These are phyloP conservation scores for Penicillium freii DNA, from an alignment of 2,329 filamentous ascomycete species.

Conservation along the genomic window DNA sequence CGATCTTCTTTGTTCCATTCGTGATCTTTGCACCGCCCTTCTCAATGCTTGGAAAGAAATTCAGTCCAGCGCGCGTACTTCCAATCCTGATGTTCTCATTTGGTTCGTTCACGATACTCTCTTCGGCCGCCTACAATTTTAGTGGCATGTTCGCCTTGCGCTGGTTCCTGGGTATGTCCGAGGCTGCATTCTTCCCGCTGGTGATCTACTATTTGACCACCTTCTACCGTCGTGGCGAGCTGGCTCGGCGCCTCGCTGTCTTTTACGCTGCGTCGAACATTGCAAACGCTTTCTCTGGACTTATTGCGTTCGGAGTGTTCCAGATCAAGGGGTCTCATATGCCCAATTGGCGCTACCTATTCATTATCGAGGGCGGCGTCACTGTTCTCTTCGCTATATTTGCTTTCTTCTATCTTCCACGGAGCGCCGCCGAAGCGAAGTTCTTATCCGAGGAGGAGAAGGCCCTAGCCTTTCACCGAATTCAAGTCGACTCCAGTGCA, in stretches of 20 bases:
- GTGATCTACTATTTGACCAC: conserved; percentile 64
- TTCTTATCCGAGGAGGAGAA: conserved; percentile 68
- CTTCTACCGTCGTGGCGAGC: conserved; percentile 70
- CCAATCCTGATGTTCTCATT: conserved; percentile 68
- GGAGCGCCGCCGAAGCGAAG: conserved; percentile 59
- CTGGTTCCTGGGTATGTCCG: conserved; percentile 68
- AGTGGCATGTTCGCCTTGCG: conserved; percentile 64
- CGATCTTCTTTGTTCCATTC: conserved; percentile 73
- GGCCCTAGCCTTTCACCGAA: conserved; percentile 67
- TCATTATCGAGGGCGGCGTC: conserved; percentile 57
- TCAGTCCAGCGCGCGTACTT: conserved; percentile 62
- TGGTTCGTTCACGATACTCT: conserved; percentile 62
- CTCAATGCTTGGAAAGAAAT: conserved; percentile 66
- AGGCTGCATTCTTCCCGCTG: conserved; percentile 67
- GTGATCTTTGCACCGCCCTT: conserved; percentile 67
- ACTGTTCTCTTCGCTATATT: conserved; percentile 64
- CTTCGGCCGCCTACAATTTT: conserved; percentile 58
- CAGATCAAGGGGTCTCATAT: conserved; percentile 53
- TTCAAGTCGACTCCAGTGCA: conserved; percentile 71
- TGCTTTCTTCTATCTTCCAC: conserved; percentile 68
- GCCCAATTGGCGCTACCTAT: conserved; percentile 54
- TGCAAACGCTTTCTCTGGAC: conserved; percentile 64
- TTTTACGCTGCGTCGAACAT: conserved; percentile 77
- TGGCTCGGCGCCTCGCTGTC: conserved; percentile 67
- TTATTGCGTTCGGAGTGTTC: conserved; percentile 62